Conservation (phyloP, 352 stramenopile species). For the Globisporangium lucens region DNA sequence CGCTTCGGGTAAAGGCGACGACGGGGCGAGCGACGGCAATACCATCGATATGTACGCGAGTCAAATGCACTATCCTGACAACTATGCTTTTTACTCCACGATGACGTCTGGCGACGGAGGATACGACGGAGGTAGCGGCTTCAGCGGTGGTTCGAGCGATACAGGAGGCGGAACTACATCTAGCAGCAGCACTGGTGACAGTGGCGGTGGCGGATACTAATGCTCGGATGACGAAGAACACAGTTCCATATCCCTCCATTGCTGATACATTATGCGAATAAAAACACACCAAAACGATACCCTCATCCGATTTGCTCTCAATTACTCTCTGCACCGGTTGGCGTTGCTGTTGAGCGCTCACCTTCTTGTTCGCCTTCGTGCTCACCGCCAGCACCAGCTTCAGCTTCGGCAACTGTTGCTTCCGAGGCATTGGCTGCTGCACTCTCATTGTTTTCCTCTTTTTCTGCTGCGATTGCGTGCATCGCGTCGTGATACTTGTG, state of each 20-base stretch:
- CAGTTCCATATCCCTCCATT: background rate
- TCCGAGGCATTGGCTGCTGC: background rate
- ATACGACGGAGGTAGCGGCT: background rate
- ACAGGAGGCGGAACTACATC: background rate
- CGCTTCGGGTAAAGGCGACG: background rate
- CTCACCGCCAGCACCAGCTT: background rate
- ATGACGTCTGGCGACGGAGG: background rate
- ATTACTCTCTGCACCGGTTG: background rate
- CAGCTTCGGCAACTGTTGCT: background rate
- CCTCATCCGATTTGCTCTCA: background rate
- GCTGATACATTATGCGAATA: background rate
- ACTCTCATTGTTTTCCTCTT: conserved; percentile 1
- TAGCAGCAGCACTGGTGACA: background rate
- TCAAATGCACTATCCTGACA: background rate
- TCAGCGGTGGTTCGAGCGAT: background rate
- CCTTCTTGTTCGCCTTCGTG: background rate
- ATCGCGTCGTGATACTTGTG: conserved; percentile 24
- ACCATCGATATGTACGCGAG: background rate
- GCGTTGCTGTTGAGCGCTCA: background rate
- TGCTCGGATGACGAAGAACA: background rate
- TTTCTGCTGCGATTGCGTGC: conserved; percentile 14
- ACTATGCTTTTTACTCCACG: background rate
- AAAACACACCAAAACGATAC: background rate
- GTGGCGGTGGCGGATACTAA: background rate
- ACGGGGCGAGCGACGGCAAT: background rate